A percentile compares a stretch with the other conserved stretches of the same genome.
phyloP scores from a whole-genome alignment of 129 eudicot species.

The carrot (Daucus carota) region DH1_v3.0 NC_030386.2:36623001-36623500 shows the following conservation, averaged over 20 bases:
- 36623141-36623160: not conserved
- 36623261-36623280: not conserved
- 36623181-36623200: not conserved
- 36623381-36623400: not conserved
- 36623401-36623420: not conserved
- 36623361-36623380: not conserved
- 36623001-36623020: no score
- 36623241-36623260: not conserved
- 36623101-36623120: not conserved
- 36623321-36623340: no score
- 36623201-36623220: not conserved
- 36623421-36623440: not conserved
- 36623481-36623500: not conserved
- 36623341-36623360: not conserved
- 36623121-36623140: not conserved
- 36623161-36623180: not conserved
- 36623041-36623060: not conserved
- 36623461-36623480: not conserved
- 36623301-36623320: not conserved
- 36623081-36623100: not conserved
- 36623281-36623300: not conserved
- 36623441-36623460: not conserved
- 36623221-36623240: not conserved
- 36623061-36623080: not conserved
- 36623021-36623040: no score